Evolutionary conservation across 495 filamentous ascomycete species (phyloP).

Genomic region (Neurospora sp.): DNA sequence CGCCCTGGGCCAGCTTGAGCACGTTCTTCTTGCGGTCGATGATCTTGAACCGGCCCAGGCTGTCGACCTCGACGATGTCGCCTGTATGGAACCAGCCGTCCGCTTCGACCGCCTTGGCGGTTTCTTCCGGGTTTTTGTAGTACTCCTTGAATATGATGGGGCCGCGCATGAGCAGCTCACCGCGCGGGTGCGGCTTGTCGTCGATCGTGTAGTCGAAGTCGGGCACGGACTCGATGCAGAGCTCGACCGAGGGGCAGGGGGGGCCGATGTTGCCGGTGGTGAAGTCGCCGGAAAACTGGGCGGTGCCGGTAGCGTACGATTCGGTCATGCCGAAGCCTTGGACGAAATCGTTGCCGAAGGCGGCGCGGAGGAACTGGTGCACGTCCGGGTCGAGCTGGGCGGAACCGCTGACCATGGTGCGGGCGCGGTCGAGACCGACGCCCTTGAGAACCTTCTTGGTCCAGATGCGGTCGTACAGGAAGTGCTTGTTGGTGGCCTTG

Average conservation of each 20-base stretch:
- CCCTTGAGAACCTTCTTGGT: constrained; percentile 75
- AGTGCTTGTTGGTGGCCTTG: constrained; percentile 70
- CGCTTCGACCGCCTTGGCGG: constrained; percentile 64
- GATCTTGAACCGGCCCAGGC: constrained; percentile 78
- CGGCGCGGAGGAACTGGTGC: constrained; percentile 79
- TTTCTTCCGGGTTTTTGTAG: constrained; percentile 81
- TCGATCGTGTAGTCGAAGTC: constrained; percentile 91
- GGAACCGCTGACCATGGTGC: constrained; percentile 74
- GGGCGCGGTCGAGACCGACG: constrained; percentile 66
- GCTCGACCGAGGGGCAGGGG: constrained; percentile 55
- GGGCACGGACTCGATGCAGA: constrained; percentile 76
- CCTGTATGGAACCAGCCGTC: constrained; percentile 98
- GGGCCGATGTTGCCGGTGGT: constrained; percentile 73
- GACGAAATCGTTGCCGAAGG: constrained; percentile 66
- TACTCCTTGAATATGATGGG: constrained; percentile 73
- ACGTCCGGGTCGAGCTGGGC: constrained; percentile 83
- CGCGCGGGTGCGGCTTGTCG: constrained; percentile 87
- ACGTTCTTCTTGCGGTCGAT: constrained; percentile 98
- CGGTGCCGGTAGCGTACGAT: constrained; percentile 71
- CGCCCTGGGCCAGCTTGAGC: constrained; percentile 92
- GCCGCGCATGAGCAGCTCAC: constrained; percentile 80
- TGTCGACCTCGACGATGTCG: constrained; percentile 78
- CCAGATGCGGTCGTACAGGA: constrained; percentile 88
- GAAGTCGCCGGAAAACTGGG: constrained; percentile 61
- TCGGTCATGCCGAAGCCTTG: constrained; percentile 96